Evolutionary conservation across 2,329 filamentous ascomycete genomes (phyloP), one percentile per base, ranked within the genome.

Genomic region (Trichophyton mentagrophytes): DNA sequence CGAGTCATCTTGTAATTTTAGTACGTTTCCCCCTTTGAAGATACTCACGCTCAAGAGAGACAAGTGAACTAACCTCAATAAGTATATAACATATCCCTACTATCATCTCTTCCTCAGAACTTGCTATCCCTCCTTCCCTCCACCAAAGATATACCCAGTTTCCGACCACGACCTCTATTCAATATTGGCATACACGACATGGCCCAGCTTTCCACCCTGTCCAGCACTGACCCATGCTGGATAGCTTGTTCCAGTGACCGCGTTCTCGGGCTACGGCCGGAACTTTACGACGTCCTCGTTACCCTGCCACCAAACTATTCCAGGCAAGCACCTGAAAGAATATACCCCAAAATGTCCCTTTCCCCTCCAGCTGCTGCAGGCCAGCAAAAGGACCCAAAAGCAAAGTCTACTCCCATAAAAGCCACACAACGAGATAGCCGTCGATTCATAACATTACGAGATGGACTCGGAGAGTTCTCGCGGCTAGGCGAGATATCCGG

Each of bases 221-320:
- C 38, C 69, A 66, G 61, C 71, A 47, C 70, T 40, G 80, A 83
- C 47, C 70, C 74, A 25, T 88, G 90, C 44, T 99, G 91, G 90
- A 86, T 96, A 62, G 93, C 92, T 11, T 96, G 91, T 73, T 96
- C 92, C 2, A 97, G 92, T 1, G 93, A 99, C 74, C 92, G 88
- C 69, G 93, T 99, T 62, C 80, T 99, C 13, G 85, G 84, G 55
- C 87, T 89, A 73, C 97, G 97, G 76, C 83, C 85, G 58, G 82
- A 87, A 1, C 82, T 99, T 1, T 97, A 90, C 79, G 93, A 99
- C 70, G 80, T 96, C 67, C 81, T 96, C 44, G 86, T 97, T 63
- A 89, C 89, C 60, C 82, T 97, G 69, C 89, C 90, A 0, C 80
- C 84, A 0, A 72, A 80, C 4, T 78, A 86, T 66, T 74, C 82